Conservation (phyloP, 202 grass and related monocot species). For the Cymbopogon flexuosus region DNA sequence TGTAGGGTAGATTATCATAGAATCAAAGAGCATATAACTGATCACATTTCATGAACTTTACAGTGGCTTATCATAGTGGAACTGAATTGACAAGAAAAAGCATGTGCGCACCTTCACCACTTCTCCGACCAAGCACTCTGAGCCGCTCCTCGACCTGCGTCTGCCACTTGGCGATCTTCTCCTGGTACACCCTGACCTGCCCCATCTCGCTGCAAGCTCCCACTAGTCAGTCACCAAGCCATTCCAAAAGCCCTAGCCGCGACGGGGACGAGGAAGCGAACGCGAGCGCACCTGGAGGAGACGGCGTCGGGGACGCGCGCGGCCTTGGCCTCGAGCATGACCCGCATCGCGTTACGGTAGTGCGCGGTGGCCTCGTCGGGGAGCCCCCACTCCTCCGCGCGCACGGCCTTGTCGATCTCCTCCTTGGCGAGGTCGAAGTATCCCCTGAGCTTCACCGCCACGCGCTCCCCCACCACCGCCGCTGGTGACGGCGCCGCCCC, state of each 20-base stretch:
- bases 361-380: constrained; percentile 62
- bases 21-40: not conserved
- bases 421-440: constrained; percentile 98
- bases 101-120: constrained; percentile 32
- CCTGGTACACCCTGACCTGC: constrained; percentile 74
- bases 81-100: not conserved
- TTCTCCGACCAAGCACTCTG: constrained; percentile 63
- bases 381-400: constrained; percentile 81
- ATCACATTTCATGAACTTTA: constrained; percentile 3
- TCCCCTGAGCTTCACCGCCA: constrained; percentile 78
- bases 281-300: constrained; percentile 47
- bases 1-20: not conserved
- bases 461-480: constrained; percentile 71
- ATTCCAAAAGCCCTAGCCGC: not conserved
- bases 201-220: constrained; percentile 53
- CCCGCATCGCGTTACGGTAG: constrained; percentile 71
- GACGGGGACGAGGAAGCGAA: not conserved
- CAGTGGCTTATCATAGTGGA: not conserved
- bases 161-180: constrained; percentile 97
- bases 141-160: constrained; percentile 70
- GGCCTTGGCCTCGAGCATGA: constrained; percentile 85
- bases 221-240: not conserved
- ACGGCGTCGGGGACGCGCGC: constrained; percentile 76
- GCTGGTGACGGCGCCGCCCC: constrained; percentile 34
- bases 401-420: constrained; percentile 93